Evolutionary conservation across 805 yeast genomes (phyloP).

Genomic region (Nakazawaea populi): DNA sequence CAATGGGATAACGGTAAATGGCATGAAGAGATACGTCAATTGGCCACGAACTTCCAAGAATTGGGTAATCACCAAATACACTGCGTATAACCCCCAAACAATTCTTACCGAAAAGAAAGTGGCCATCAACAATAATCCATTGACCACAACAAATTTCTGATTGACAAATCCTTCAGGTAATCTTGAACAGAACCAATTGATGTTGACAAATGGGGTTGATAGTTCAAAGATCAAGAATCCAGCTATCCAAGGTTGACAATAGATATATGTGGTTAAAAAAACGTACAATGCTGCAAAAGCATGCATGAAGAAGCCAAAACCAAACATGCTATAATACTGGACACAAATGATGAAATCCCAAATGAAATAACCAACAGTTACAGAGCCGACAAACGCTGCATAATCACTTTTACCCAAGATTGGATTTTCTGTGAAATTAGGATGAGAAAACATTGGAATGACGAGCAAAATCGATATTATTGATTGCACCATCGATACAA

Average conservation of each 20-base stretch:
- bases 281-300: conserved; percentile 79
- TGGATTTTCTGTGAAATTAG: conserved; percentile 40
- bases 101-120: conserved; percentile 77
- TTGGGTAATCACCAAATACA: conserved; percentile 41
- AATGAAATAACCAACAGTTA: conserved; percentile 79
- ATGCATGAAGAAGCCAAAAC: conserved; percentile 76
- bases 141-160: conserved; percentile 44
- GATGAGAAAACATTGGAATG: conserved; percentile 61
- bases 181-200: conserved; percentile 85
- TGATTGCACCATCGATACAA: conserved; percentile 84
- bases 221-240: conserved; percentile 80
- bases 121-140: conserved; percentile 64
- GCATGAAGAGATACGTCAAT: conserved; percentile 36
- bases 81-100: conserved; percentile 82
- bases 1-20: conserved; percentile 44
- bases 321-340: conserved; percentile 60
- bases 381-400: conserved; percentile 65
- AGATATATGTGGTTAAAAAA: conserved; percentile 53
- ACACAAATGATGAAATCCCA: conserved; percentile 84
- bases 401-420: conserved; percentile 70
- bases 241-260: conserved; percentile 76
- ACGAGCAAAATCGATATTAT: conserved; percentile 53
- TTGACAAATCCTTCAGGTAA: conserved; percentile 66
- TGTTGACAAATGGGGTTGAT: conserved; percentile 90
- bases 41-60: conserved; percentile 37